Evolutionary conservation across 495 filamentous ascomycete species (phyloP), one percentile per base, ranked within the genome.

Genomic region (Podospora bellae-mahoneyi): DNA sequence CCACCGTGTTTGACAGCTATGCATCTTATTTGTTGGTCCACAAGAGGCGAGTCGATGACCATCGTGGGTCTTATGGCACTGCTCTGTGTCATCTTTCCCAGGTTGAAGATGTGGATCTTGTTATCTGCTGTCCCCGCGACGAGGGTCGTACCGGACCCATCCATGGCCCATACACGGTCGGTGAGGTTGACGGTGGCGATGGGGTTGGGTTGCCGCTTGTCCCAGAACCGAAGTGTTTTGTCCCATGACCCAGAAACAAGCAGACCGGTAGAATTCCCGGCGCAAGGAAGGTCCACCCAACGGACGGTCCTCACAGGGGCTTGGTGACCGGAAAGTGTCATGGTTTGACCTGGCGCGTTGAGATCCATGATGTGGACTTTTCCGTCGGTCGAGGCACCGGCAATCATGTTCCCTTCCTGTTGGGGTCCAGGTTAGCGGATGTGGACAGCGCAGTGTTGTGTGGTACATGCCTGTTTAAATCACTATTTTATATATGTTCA

Each of bases 151-250:
- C 91, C 86, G 72, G 89, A 86, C 19, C 92, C 88, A 77, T 97
- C 93, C 86, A 97, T 90, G 34, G 88, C 86, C 82, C 96, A 97
- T 59, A 97, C 85, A 62, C 93, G 88, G 71, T 97, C 92, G 68
- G 90, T 89, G 69, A 89, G 89, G 23, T 86, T 79, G 3, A 97
- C 71, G 7, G 81, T 81, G 5, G 84, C 91, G 61, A 90, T 87
- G 13, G 92, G 86, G 2, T 64, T 71, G 15, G 77, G 83, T 66
- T 86, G 82, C 62, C 91, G 87, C 28, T 48, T 48, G 77, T 97
- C 93, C 92, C 93, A 97, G 83, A 93, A 96, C 75, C 92, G 93
- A 75, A 97, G 78, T 3, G 88, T 93, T 78, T 92, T 93, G 80
- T 97, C 93, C 93, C 93, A 97, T 13, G 90, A 92, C 64, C 92